phyloP scores from a whole-genome alignment of 768 basidiomycete genomes.

The Krasilnikovozyma curviuscula region DNA sequence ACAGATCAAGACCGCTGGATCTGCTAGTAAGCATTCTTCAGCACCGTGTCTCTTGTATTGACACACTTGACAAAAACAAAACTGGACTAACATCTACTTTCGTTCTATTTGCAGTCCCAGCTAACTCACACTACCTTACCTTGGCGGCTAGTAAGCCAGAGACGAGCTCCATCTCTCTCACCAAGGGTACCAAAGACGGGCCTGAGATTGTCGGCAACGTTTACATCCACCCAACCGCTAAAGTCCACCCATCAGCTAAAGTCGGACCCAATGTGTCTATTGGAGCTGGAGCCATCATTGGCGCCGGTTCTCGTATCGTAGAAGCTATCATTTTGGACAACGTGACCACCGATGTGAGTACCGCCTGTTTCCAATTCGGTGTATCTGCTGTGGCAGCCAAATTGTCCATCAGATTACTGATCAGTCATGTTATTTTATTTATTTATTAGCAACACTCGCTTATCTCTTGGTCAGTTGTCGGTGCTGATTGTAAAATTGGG shows the following conservation, averaged over 20 bases:
- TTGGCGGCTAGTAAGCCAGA: slow-evolving; percentile 27
- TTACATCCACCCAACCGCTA: slow-evolving; percentile 29
- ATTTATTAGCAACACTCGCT: slow-evolving; percentile 22
- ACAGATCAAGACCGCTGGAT: slow-evolving; percentile 32
- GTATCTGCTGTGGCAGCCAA: too few species aligned
- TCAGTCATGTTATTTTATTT: background rate
- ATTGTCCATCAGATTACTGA: background rate
- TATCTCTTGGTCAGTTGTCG: slow-evolving; percentile 29
- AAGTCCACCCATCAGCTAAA: slow-evolving; percentile 28
- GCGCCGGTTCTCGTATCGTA: slow-evolving; percentile 27
- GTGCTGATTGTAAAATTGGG: slow-evolving; percentile 29
- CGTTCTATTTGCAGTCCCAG: slow-evolving; percentile 33
- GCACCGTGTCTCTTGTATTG: background rate
- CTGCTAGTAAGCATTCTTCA: background rate
- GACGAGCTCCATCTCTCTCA: slow-evolving; percentile 20
- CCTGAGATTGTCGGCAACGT: slow-evolving; percentile 27
- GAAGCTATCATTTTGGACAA: slow-evolving; percentile 30
- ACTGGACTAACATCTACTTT: too few species aligned
- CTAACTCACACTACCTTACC: slow-evolving; percentile 28
- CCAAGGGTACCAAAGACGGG: background rate
- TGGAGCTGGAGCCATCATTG: slow-evolving; percentile 25
- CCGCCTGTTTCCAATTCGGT: background rate
- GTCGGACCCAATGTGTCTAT: slow-evolving; percentile 29
- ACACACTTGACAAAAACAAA: too few species aligned
- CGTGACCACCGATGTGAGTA: slow-evolving; percentile 23